Base-by-base conservation (phyloP, 768 basidiomycete genomes). In the Termitomyces sp. region DNA sequence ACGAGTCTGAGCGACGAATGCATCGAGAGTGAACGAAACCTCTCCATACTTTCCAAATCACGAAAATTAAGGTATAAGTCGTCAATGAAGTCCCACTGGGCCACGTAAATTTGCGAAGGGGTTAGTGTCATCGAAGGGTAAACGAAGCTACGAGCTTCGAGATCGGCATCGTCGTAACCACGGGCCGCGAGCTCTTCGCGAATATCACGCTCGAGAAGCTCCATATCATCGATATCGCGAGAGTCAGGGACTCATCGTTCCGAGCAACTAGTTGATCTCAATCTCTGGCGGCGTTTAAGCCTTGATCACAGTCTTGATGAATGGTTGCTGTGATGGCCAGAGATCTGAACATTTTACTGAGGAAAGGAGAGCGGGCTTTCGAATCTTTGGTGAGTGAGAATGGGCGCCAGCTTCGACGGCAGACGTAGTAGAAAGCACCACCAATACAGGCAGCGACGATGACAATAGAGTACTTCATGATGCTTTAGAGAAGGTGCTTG, bases 391-490 rank as follows among this genome's bases (percentile, higher is more conserved):
- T 21, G 52, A 6, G 21, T 9, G 21, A 12, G 21, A 3, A 7
- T 32, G 26, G 28, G 34, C 22, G 15, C 54, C 61, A 24, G 58
- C 37, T 14, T 45, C 56, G 46, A 62, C 28, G 28, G 28, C 28
- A n/a, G n/a, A n/a, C n/a, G n/a, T n/a, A n/a, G n/a, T n/a, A 50
- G 10, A 56, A 49, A 34, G 61, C 58, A 34, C 56, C 53, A n/a
- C 55, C 54, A 35, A 62, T 44, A 34, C 47, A 54, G 26, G 61
- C 61, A 45, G 54, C 53, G 30, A 59, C 26, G 28, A 62, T 15
- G 37, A 56, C 56, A 34, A 54, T 51, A 53, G 58, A 59, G 45
- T 59, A 59, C 49, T 59, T 59, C 58, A 62, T 62, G 50, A 57
- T 53, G 47, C 32, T 37, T 42, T 11, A 38, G 32, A 43, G 24